Base-by-base conservation (phyloP, 768 basidiomycete genomes). In the Gloeopeniophorella convolvens region DNA sequence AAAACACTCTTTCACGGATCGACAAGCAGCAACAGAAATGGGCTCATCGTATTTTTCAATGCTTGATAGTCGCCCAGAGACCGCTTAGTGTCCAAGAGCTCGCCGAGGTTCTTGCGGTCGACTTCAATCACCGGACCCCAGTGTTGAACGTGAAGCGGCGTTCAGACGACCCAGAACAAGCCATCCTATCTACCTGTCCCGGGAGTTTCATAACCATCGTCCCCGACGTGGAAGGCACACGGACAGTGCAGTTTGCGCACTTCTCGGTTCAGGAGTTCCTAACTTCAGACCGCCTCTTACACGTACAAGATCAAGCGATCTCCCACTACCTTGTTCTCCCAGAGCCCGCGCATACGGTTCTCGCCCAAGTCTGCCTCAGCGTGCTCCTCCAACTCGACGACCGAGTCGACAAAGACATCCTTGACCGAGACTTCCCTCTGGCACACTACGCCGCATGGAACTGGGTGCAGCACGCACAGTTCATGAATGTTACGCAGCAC, bases 1-100 rank as follows among this genome's bases (percentile, higher is more conserved):
- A 40, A 15, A 26, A 30, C 16, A 31, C 32, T 12, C 31, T 48
- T 24, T 11, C 24, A 21, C 31, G 32, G 4, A 48, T 48, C 30
- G 31, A 48, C n/a, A 9, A 42, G 5, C 36, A 32, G 21, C 32
- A 40, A 20, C 5, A 12, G 13, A 26, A 40, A 26, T 21, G 24
- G 21, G 47, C 47, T 15, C n/a, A 42, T 18, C 39, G 47, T 9
- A 15, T 48, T 11, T 48, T 48, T 23, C 47, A 48, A 32, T 48
- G 47, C 23, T 21, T 48, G 28, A 18, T 37, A 2, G 37, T 48
- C 30, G 27, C 39, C 1, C 18, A 28, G 8, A 35, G 32, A 4
- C 47, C 47, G 5, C 39, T 48, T 27, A 27, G 47, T 18, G 37
- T 21, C n/a, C 27, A 48, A 28, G 46, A 48, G 21, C 46, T 48